Evolutionary conservation across 179 eudicot genomes (phyloP), one percentile per base, ranked within the genome.

Genomic region (Dionaea muscipula): DNA sequence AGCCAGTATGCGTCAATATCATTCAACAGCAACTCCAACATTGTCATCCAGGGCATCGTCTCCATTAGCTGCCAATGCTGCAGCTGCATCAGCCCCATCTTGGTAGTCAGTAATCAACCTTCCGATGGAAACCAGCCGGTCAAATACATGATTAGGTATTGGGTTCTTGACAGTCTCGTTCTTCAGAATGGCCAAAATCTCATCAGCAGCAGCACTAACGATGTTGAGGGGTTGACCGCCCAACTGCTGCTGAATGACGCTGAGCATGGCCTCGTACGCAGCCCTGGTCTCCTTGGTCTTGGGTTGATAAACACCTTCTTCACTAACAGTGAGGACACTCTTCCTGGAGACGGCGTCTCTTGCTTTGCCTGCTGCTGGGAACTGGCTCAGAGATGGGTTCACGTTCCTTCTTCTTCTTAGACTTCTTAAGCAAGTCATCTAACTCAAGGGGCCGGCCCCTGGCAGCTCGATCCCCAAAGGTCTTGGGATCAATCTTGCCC

Each of bases 1-100:
- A 91, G 88, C 98, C 98, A 91, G 61, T 87, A 87, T 0, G 95
- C 98, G 77, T 91, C 98, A 67, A 91, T 80, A 52, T 84, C 98
- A 68, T 88, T 91, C 64, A 91, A n/a, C n/a, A n/a, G n/a, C n/a
- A n/a, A n/a, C n/a, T n/a, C 80, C 91, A 75, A 80, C 96, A 24
- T 77, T 79, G 38, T 78, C 90, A 53, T 81, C 94, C 38, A 54
- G 73, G 36, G 66, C 84, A 49, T 78, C 93, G 47, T 80, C 90
- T 27, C 81, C 96, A 64, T 74, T 69, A 9, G 61, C 77, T 14
- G 79, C 60, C 13, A 68, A 59, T 51, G 62, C 63, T 22, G 63
- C 70, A 36, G 60, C 59, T 6, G 71, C 78, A 57, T 79, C 95
- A 21, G 78, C 78, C 12, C 74, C 75, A 59, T 83, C 94, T 26